Percentiles rank a stretch among this genome's conserved stretches.
These are phyloP conservation scores for Whalleya microplaca DNA, from an alignment of 2,329 filamentous ascomycete genomes.

Conservation along the genomic window DNA sequence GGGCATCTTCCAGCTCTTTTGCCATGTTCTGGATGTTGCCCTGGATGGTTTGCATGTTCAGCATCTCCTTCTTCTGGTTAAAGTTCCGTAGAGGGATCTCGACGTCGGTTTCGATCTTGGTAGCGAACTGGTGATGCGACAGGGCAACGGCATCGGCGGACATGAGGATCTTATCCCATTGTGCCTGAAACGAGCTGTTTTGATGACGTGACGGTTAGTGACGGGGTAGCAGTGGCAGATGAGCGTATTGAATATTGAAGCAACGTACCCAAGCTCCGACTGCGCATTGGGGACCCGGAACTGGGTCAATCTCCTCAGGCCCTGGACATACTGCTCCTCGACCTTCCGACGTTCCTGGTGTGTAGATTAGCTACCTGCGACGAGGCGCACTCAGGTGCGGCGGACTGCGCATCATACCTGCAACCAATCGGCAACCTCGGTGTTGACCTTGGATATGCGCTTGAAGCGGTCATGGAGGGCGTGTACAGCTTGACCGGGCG, in stretches of 20 bases:
- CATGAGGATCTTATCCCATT: constrained; percentile 86
- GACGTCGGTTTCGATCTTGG: constrained; percentile 85
- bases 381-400: background rate
- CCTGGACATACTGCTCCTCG: constrained; percentile 86
- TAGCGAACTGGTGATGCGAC: constrained; percentile 79
- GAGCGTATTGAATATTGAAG: constrained; percentile 6
- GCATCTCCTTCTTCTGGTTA: constrained; percentile 73
- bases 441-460: constrained; percentile 83
- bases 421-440: constrained; percentile 94
- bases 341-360: constrained; percentile 85
- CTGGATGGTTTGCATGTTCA: constrained; percentile 79
- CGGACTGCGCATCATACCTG: constrained; percentile 64
- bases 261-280: constrained; percentile 81
- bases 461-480: constrained; percentile 86
- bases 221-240: background rate
- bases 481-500: constrained; percentile 79
- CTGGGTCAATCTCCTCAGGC: constrained; percentile 78
- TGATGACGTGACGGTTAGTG: constrained; percentile 25
- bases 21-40: constrained; percentile 80
- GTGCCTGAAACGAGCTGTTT: constrained; percentile 88
- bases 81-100: constrained; percentile 83
- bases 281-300: constrained; percentile 74
- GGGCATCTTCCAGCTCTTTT: constrained; percentile 81
- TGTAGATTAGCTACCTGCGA: constrained; percentile 21
- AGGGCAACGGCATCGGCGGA: constrained; percentile 80